Conservation (phyloP, 169 alveolate genomes). For the Cystoisospora suis region DNA sequence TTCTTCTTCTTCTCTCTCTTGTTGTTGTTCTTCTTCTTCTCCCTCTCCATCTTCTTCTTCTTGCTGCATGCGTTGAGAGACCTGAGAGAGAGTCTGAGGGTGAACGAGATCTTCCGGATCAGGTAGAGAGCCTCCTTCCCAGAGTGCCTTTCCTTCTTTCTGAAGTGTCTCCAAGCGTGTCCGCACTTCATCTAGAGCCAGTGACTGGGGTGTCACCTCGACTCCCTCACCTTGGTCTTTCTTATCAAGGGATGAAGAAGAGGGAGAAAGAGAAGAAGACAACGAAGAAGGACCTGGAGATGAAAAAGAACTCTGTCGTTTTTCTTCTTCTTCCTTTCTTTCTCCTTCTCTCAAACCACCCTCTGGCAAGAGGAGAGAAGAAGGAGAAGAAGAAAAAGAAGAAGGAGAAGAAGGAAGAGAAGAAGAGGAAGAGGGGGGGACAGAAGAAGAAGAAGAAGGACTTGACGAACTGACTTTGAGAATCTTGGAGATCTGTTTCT, state of each 20-base stretch:
- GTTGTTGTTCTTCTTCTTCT: not conserved
- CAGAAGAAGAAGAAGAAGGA: not conserved
- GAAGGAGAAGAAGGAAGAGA: not conserved
- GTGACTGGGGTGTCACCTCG: not conserved
- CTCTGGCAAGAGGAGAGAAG: not conserved
- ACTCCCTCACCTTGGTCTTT: not conserved
- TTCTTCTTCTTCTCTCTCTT: not conserved
- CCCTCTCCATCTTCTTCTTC: not conserved
- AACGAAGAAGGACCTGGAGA: not conserved
- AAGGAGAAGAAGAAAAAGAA: not conserved
- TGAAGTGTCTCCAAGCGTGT: not conserved
- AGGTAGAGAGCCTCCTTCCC: not conserved
- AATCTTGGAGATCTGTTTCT: not conserved
- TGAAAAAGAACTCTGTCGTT: not conserved
- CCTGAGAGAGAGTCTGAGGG: too few species aligned
- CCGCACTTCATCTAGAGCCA: not conserved
- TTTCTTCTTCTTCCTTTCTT: too few species aligned
- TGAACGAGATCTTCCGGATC: not conserved
- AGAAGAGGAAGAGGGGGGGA: not conserved
- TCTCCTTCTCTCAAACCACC: not conserved
- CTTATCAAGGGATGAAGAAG: not conserved
- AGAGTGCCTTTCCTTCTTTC: not conserved
- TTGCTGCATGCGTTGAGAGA: too few species aligned
- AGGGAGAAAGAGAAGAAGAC: not conserved
- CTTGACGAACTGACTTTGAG: not conserved